Conservation (phyloP, 1,284 basidiomycete genomes). For the Crepidotus sp. region DNA sequence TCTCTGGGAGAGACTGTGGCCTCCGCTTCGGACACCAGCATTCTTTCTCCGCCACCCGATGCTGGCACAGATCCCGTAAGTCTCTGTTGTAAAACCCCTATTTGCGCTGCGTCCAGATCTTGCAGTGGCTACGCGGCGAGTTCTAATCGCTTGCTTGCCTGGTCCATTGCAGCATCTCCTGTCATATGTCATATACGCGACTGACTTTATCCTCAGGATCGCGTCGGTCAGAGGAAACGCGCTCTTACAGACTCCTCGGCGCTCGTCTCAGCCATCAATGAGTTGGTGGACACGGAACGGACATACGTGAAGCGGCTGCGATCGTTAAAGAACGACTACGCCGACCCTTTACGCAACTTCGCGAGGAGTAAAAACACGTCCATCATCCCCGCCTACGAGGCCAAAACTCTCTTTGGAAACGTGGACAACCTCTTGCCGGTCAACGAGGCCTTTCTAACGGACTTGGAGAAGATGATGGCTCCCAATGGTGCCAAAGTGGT, state of each 20-base stretch:
- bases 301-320: constrained; percentile 70
- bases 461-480: constrained; percentile 72
- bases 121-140: neutral
- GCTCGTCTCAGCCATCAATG: constrained; percentile 61
- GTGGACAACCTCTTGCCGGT: constrained; percentile 83
- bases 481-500: constrained; percentile 48
- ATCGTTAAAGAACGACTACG: constrained; percentile 75
- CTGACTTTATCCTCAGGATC: constrained; percentile 29
- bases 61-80: constrained; percentile 37
- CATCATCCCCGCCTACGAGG: constrained; percentile 84
- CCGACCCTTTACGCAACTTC: constrained; percentile 82
- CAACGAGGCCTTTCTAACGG: constrained; percentile 78
- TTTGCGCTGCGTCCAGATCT: constrained; percentile 3
- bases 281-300: constrained; percentile 70
- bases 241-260: constrained; percentile 54
- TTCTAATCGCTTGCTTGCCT: constrained; percentile 6
- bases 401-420: constrained; percentile 90
- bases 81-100: constrained; percentile 11
- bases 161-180: neutral
- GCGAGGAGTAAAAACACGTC: constrained; percentile 77
- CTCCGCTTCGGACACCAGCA: constrained; percentile 30
- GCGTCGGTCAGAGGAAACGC: constrained; percentile 39
- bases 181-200: no score
- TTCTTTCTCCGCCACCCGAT: constrained; percentile 32
- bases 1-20: constrained; percentile 61